These are phyloP conservation scores for Drosera spatulata DNA, from an alignment of 179 eudicot species.

Conservation along the genomic window DNA sequence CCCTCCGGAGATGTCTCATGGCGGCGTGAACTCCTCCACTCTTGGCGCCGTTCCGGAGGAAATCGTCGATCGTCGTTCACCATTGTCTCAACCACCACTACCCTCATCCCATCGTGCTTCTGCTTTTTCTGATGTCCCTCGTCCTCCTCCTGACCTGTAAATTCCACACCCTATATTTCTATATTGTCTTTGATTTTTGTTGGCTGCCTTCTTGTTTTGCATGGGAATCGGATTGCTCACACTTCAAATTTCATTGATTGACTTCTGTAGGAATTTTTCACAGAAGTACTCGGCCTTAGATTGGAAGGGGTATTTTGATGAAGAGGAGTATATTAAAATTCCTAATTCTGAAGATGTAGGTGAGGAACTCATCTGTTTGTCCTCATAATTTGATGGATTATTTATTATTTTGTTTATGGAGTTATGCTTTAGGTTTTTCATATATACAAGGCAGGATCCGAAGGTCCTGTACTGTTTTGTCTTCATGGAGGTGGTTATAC, in stretches of 20 bases:
- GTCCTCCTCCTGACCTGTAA: constrained; percentile 39
- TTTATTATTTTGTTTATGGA: constrained; percentile 8
- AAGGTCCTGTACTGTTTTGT: constrained; percentile 88
- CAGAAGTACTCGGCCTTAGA: constrained; percentile 64
- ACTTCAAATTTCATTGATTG: constrained; percentile 1
- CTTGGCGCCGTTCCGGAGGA: constrained; percentile 13
- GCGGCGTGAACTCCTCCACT: constrained; percentile 3
- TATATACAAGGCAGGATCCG: constrained; percentile 75
- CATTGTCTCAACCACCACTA: constrained; percentile 5
- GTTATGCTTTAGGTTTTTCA: constrained; percentile 59
- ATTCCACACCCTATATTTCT: neutral
- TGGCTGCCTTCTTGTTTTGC: neutral
- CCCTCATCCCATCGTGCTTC: constrained; percentile 15
- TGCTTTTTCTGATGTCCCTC: constrained; percentile 32
- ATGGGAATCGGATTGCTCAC: neutral
- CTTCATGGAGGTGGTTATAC: constrained; percentile 97
- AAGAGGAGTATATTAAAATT: constrained; percentile 70
- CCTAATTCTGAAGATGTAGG: constrained; percentile 65
- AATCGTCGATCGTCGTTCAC: neutral
- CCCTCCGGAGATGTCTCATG: no score
- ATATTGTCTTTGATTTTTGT: neutral
- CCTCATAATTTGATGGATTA: neutral
- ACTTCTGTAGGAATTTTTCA: constrained; percentile 40
- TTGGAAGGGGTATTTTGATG: constrained; percentile 68
- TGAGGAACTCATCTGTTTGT: constrained; percentile 1